phyloP scores from a whole-genome alignment of 805 yeast species.

The Candida ortonii region DNA sequence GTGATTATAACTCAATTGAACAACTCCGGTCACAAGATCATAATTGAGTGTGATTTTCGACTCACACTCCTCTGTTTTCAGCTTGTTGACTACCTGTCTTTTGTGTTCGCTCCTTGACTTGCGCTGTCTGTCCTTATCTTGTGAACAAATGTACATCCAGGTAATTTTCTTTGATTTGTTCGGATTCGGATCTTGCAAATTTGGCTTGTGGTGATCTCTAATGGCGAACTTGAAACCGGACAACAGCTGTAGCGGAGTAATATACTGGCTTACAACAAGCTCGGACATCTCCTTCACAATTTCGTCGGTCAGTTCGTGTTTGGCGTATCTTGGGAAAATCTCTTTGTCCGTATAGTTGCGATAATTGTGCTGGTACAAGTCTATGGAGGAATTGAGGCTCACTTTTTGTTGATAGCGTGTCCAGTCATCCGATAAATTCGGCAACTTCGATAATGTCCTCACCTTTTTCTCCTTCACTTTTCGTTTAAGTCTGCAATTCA shows the following conservation, averaged over 20 bases:
- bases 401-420: slow-evolving; percentile 33
- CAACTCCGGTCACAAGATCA: slow-evolving; percentile 36
- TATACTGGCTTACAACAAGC: slow-evolving; percentile 34
- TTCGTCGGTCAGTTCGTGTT: slow-evolving; percentile 30
- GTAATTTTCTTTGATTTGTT: slow-evolving; percentile 39
- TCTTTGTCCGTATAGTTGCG: slow-evolving; percentile 31
- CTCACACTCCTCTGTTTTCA: slow-evolving; percentile 41
- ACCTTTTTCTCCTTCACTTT: slow-evolving; percentile 33
- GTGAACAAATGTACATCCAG: slow-evolving; percentile 45
- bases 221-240: slow-evolving; percentile 45
- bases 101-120: slow-evolving; percentile 40
- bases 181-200: slow-evolving; percentile 33
- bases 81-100: slow-evolving; percentile 36
- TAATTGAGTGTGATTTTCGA: slow-evolving; percentile 40
- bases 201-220: slow-evolving; percentile 42
- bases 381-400: slow-evolving; percentile 34
- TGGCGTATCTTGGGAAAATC: slow-evolving; percentile 34
- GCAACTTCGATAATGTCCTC: slow-evolving; percentile 30
- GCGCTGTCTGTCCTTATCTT: slow-evolving; percentile 41
- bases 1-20: slow-evolving; percentile 38
- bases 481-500: slow-evolving; percentile 38
- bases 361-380: slow-evolving; percentile 36
- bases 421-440: slow-evolving; percentile 36
- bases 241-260: slow-evolving; percentile 38
- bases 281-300: slow-evolving; percentile 36